A percentile compares a stretch with the other conserved stretches of the same genome.
Conservation (phyloP, 129 eudicot genomes). For the Centella asiatica region DNA sequence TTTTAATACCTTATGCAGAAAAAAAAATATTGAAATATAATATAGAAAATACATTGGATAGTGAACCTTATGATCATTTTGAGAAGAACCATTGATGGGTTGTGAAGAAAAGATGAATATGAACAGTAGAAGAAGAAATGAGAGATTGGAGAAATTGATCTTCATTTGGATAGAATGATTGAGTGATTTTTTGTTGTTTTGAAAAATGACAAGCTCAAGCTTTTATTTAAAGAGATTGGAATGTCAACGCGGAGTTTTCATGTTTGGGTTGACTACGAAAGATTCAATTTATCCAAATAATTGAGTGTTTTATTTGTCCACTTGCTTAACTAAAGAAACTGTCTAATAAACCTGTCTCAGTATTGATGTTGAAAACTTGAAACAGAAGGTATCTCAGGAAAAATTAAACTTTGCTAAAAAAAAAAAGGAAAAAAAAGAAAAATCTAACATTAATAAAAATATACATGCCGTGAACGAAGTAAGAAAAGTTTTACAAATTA, state of each 20-base stretch:
- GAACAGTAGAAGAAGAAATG: neutral
- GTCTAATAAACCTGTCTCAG: neutral
- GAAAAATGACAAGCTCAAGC: neutral
- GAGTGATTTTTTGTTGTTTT: neutral
- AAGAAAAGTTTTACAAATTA: no score
- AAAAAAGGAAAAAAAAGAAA: no score
- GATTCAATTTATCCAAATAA: neutral
- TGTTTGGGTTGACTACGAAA: neutral
- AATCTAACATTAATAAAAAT: no score
- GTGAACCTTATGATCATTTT: conserved; percentile 17
- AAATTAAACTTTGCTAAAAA: no score
- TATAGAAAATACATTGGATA: neutral
- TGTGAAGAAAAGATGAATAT: conserved; percentile 6
- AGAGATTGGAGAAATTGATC: conserved; percentile 3
- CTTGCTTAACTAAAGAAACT: conserved; percentile 4
- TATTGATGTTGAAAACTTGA: neutral
- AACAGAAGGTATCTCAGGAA: no score
- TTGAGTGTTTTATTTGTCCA: neutral
- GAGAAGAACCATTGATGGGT: conserved; percentile 9
- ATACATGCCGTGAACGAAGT: no score
- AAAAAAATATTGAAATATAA: neutral
- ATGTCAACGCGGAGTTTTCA: neutral
- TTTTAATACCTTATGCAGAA: neutral
- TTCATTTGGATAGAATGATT: neutral
- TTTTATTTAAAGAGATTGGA: neutral